These are phyloP conservation scores for Dorcoceras hygrometricum DNA, from an alignment of 257 asterid genomes.

Conservation along the genomic window DNA sequence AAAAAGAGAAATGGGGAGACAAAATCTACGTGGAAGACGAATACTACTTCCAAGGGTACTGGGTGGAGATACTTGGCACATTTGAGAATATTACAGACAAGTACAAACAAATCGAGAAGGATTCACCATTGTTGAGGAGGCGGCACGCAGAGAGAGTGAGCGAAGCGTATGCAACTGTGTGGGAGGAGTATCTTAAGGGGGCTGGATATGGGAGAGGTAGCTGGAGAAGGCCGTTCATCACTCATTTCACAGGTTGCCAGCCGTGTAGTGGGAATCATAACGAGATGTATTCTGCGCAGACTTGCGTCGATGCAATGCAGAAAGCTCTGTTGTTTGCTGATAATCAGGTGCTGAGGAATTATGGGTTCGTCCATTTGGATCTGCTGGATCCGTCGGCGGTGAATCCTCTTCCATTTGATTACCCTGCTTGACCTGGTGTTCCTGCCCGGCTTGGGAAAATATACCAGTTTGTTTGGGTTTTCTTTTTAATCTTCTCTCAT, in stretches of 20 bases:
- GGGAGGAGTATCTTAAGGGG: slow-evolving; percentile 74
- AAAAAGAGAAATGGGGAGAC: slow-evolving; percentile 65
- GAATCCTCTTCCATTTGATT: slow-evolving; percentile 64
- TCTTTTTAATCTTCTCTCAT: not conserved
- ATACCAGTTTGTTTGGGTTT: not conserved
- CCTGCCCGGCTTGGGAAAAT: not conserved
- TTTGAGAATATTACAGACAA: slow-evolving; percentile 48
- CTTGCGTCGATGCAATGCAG: slow-evolving; percentile 77
- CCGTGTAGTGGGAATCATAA: slow-evolving; percentile 92
- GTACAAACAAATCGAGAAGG: slow-evolving; percentile 50
- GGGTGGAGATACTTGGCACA: slow-evolving; percentile 75
- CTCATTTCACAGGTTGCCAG: slow-evolving; percentile 98
- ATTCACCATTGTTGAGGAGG: slow-evolving; percentile 45
- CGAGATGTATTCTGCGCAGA: slow-evolving; percentile 74
- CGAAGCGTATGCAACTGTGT: slow-evolving; percentile 45
- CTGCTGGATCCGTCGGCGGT: slow-evolving; percentile 63
- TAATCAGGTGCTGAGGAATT: slow-evolving; percentile 83
- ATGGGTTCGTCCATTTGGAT: slow-evolving; percentile 69
- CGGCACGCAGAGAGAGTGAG: slow-evolving; percentile 79
- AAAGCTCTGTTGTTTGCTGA: slow-evolving; percentile 80
- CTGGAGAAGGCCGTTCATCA: slow-evolving; percentile 86
- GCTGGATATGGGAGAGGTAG: slow-evolving; percentile 72
- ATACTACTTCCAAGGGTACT: slow-evolving; percentile 85
- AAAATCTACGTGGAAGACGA: slow-evolving; percentile 65
- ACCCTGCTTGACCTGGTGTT: slow-evolving; percentile 46